Evolutionary conservation across 2,329 filamentous ascomycete genomes (phyloP).

Genomic region (Colletotrichum sp.): DNA sequence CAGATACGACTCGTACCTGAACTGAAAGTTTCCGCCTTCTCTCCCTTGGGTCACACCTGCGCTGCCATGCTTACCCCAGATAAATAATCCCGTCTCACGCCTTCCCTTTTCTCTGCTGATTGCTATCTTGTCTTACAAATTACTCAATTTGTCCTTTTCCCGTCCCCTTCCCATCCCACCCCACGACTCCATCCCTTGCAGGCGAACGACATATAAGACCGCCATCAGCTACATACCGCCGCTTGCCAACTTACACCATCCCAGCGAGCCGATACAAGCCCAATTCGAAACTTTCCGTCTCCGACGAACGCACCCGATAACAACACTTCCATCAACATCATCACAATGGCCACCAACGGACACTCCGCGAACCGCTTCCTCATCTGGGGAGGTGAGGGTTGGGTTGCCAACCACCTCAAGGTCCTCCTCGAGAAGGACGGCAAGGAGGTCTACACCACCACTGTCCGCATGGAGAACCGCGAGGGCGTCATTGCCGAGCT

Average conservation of each 20-base stretch:
- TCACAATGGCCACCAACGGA: conserved; percentile 32
- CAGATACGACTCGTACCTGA: conserved; percentile 21
- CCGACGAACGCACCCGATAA: neutral
- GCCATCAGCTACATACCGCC: neutral
- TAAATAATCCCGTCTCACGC: conserved; percentile 14
- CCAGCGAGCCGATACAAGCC: neutral
- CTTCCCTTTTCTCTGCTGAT: neutral
- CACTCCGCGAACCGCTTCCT: conserved; percentile 52
- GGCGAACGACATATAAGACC: conserved; percentile 6
- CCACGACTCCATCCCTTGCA: conserved; percentile 10
- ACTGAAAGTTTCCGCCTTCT: conserved; percentile 6
- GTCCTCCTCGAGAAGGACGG: conserved; percentile 61
- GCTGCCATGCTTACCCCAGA: conserved; percentile 18
- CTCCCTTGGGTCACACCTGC: conserved; percentile 11
- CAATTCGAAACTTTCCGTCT: neutral
- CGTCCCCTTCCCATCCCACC: neutral
- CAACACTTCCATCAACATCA: neutral
- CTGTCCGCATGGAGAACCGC: conserved; percentile 69
- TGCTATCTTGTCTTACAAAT: conserved; percentile 12
- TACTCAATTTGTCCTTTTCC: neutral
- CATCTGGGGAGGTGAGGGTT: conserved; percentile 69
- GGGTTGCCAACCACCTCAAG: conserved; percentile 68
- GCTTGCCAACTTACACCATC: neutral
- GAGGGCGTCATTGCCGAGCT: conserved; percentile 62
- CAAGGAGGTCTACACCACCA: conserved; percentile 66